A percentile compares a stretch with the other conserved stretches of the same genome.
Conservation (phyloP, 148 eudicot genomes). For the Hydrangea macrophylla region DNA sequence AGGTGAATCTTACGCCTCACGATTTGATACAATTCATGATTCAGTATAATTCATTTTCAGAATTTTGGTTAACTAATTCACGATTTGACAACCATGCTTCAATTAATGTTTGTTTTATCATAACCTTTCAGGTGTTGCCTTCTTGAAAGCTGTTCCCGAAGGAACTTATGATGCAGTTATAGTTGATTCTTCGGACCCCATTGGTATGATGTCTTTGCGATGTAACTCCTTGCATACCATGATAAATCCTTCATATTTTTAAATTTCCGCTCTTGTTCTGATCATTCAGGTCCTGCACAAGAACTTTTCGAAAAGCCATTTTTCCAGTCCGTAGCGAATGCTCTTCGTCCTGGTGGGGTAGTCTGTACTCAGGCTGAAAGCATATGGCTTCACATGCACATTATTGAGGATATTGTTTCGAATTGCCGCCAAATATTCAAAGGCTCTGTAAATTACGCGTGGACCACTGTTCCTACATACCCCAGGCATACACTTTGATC, state of each 20-base stretch:
- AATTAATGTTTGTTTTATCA: neutral
- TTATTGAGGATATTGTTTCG: constrained; percentile 84
- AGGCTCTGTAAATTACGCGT: constrained; percentile 96
- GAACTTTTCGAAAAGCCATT: constrained; percentile 95
- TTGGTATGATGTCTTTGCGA: constrained; percentile 38
- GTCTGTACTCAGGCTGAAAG: constrained; percentile 97
- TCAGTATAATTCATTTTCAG: too few species aligned
- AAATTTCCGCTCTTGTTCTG: neutral
- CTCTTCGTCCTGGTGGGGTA: constrained; percentile 98
- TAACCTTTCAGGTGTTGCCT: constrained; percentile 74
- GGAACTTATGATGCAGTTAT: constrained; percentile 95
- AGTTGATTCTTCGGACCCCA: constrained; percentile 96
- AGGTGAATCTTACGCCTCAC: too few species aligned
- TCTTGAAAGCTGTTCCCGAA: constrained; percentile 68
- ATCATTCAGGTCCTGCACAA: constrained; percentile 80
- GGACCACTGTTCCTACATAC: constrained; percentile 98
- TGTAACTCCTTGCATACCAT: neutral
- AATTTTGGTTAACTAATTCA: too few species aligned
- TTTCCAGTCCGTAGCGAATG: constrained; percentile 78
- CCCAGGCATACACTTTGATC: constrained; percentile 52
- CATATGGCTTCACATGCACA: constrained; percentile 99
- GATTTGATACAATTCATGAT: too few species aligned
- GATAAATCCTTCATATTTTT: neutral
- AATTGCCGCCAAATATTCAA: constrained; percentile 85
- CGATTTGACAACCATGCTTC: too few species aligned